Conservation (phyloP, 352 stramenopile species). For the Phytopythium sindhum region DNA sequence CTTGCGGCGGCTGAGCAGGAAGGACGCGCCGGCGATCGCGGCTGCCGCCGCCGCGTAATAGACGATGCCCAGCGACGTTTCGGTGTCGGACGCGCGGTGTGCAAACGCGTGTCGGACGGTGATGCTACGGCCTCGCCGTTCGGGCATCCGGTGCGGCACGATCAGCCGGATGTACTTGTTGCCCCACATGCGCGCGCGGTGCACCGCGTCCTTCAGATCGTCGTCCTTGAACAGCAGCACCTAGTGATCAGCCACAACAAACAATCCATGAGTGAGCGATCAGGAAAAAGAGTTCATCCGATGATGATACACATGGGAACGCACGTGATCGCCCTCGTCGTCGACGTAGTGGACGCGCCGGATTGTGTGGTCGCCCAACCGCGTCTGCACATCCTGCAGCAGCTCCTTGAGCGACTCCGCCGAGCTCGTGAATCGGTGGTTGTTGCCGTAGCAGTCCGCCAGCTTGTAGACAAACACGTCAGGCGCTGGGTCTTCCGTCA, state of each 20-base stretch:
- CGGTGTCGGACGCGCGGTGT: conserved; percentile 22
- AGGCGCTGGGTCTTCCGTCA: conserved; percentile 19
- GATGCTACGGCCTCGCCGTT: conserved; percentile 8
- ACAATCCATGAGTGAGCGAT: neutral
- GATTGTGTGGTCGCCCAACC: conserved; percentile 73
- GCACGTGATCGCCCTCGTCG: conserved; percentile 76
- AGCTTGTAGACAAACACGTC: conserved; percentile 84
- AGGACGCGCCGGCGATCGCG: conserved; percentile 72
- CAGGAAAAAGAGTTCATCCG: neutral
- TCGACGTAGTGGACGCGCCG: conserved; percentile 78
- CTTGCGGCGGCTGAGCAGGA: conserved; percentile 72
- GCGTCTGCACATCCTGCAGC: conserved; percentile 64
- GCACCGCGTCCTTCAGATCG: conserved; percentile 79
- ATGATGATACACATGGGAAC: conserved; percentile 6
- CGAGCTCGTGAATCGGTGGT: conserved; percentile 84
- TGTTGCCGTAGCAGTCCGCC: conserved; percentile 76
- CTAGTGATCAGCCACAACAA: conserved; percentile 13
- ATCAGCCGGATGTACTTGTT: conserved; percentile 85
- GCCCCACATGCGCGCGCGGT: conserved; percentile 67
- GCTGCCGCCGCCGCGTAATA: conserved; percentile 76
- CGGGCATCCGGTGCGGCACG: conserved; percentile 43
- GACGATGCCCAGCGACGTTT: conserved; percentile 66
- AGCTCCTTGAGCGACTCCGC: conserved; percentile 71
- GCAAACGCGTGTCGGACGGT: conserved; percentile 36
- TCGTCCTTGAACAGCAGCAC: conserved; percentile 76